Evolutionary conservation across 495 filamentous ascomycete species (phyloP), one percentile per base, ranked within the genome.

Genomic region (Trypethelium eluteriae): DNA sequence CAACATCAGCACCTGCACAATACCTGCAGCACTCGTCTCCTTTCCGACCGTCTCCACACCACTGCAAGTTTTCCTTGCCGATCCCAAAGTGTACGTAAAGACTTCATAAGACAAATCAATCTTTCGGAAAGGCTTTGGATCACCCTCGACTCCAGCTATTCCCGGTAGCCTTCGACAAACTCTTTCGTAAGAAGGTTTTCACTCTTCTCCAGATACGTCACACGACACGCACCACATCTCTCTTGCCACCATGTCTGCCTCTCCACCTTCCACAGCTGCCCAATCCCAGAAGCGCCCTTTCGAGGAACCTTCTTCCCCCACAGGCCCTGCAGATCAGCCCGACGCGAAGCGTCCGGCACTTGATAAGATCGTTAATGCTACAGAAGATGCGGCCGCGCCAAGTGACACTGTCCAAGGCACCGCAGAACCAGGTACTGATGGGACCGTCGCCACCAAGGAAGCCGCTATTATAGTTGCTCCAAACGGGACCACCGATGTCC

Each of bases 341-440:
- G 94, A 98, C 70, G 94, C 95, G 70, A 98, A 98, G 81, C 90
- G 94, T 70, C 95, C 89, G 38, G 95, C 95, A 61, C 84, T 98
- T 65, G 93, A 97, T 80, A 98, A 96, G 82, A 83, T 92, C 70
- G 82, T 89, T 59, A 89, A 86, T 73, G 18, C 53, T 36, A 3
- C 32, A 18, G 81, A 82, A 47, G 81, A 84, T 76, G 49, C 75
- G 81, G 64, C 70, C 76, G 64, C 68, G 76, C 68, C 67, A 18
- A 57, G 72, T 1, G 81, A 84, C 34, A 75, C 78, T 38, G 73
- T 76, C 34, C 53, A 59, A 59, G 75, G 82, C 39, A 77, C 78
- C 35, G 63, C 69, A 18, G 64, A 68, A 32, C 66, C 16, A 34
- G 49, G 25, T 39, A 64, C 61, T 44, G 68, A 57, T 50, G 74